Percentiles rank a stretch among this genome's conserved stretches.
Evolutionary conservation across 164 flowering plant species (phyloP).

Genomic region (Piper betle): DNA sequence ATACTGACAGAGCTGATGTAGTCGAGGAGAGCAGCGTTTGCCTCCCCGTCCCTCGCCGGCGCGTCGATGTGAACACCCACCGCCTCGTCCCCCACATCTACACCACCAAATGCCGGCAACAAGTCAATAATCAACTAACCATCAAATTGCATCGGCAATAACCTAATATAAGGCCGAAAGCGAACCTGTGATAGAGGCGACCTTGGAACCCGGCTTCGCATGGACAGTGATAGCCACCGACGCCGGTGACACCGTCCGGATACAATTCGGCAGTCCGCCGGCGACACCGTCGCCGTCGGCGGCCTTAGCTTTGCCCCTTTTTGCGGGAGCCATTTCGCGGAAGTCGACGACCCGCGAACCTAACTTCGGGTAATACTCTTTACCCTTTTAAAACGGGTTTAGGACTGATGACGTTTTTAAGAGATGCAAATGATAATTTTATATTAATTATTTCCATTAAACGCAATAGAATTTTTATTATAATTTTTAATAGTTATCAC

Average conservation of each 20-base stretch:
- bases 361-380: too few relatives aligned
- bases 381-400: too few relatives aligned
- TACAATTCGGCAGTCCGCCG: slow-evolving; percentile 41
- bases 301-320: slow-evolving; percentile 31
- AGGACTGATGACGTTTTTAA: too few relatives aligned
- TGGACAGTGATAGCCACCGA: slow-evolving; percentile 83
- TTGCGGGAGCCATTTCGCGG: slow-evolving; percentile 37
- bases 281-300: neutral
- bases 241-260: slow-evolving; percentile 58
- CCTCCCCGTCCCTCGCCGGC: slow-evolving; percentile 89
- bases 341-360: neutral
- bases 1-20: slow-evolving; percentile 70
- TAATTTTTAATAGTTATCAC: too few relatives aligned
- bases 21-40: slow-evolving; percentile 82
- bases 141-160: neutral
- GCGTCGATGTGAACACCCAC: slow-evolving; percentile 92
- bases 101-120: neutral
- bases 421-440: too few relatives aligned
- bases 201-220: slow-evolving; percentile 92
- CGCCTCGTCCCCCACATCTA: slow-evolving; percentile 77
- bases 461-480: too few relatives aligned
- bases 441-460: too few relatives aligned
- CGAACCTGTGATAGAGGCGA: slow-evolving; percentile 71
- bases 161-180: neutral
- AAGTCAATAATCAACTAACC: neutral